Evolutionary conservation across 352 stramenopile species (phyloP), one percentile per base, ranked within the genome.

Genomic region (Phytophthora pistaciae): DNA sequence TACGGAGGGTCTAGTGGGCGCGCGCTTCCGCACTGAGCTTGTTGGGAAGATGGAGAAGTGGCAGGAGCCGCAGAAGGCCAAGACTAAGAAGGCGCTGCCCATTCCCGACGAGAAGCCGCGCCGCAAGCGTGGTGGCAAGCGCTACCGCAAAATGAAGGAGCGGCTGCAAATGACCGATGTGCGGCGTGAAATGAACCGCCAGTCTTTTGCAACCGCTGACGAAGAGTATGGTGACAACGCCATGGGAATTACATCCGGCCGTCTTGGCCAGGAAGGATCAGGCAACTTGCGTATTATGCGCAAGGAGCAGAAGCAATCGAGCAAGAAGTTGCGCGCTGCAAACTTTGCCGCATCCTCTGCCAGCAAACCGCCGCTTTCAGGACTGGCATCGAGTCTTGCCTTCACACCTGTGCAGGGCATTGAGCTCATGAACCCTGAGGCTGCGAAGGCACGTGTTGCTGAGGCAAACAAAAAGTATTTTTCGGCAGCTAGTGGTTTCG

Each of bases 381-480:
- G 98, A 6, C 81, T 99, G 52, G 93, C 95, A 14, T 99, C 93
- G 20, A 98, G 91, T 67, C 85, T 99, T n/a, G 97, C 98, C 4
- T 99, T 99, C 78, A 99, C 96, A 14, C 96, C 97, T 8, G 94
- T 99, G 23, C 96, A 98, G 64, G 97, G 96, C 48, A 96, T 99
- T 71, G 97, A 99, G 80, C 85, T 99, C 10, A 94, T 99, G 74
- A 99, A 99, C 84, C 97, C 97, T 5, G 96, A 98, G 75, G 95
- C 94, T n/a, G 90, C 95, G 20, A 95, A 97, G 72, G 87, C 92
- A 60, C 83, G 91, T 29, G 92, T 99, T 27, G 84, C 91, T 20
- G 85, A 98, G 50, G 97, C 97, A 18, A 99, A 99, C 83, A 95
- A 98, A 54, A 99, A 99, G 78, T 99, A 98, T 87, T 99, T 99